Evolutionary conservation across 495 filamentous ascomycete species (phyloP), one percentile per base, ranked within the genome.

Genomic region (Aspergillus asperescens): DNA sequence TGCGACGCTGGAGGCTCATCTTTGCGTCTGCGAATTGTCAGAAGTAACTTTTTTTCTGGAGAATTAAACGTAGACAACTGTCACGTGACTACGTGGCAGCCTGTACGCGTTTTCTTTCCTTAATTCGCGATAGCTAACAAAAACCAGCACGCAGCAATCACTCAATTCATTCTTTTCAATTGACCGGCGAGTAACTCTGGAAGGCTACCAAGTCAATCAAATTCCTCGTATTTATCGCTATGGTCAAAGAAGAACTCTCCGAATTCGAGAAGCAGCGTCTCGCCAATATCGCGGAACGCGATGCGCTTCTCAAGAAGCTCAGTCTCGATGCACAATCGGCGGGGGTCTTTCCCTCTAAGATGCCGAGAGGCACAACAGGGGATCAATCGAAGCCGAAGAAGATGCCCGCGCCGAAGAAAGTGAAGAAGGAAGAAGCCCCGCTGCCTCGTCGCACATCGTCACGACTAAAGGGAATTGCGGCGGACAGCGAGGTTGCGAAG

Each of bases 401-500:
- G 58, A 79, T 73, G 50, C 23, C 74, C 5, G 45, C 75, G 0
- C 67, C 73, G 0, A 79, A 76, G 56, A 78, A 69, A 15, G 58
- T 75, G 20, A 78, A 78, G 41, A 64, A 71, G 15, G 74, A 77
- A 34, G 71, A 75, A 32, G 62, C 72, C 5, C 53, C 59, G 7
- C 61, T 71, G 0, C 84, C 85, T 0, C 73, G 79, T 3, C 76
- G 86, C 9, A 85, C 78, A 15, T 87, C 84, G 1, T 86, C 85
- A 0, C 79, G 86, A 4, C 63, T 89, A 18, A 72, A 75, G 9
- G 85, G 86, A 16, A 73, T 89, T 8, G 73, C 79, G 6, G 83
- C 86, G 25, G 85, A 87, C 56, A 85, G 84, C 42, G 83, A 88
- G 50, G 77, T 81, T 16, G 81, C 84, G 9, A 94, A 93, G 65